A percentile compares a stretch with the other conserved stretches of the same genome.
Evolutionary conservation across 352 stramenopile genomes (phyloP).

Genomic region (Globisporangium paddicum): DNA sequence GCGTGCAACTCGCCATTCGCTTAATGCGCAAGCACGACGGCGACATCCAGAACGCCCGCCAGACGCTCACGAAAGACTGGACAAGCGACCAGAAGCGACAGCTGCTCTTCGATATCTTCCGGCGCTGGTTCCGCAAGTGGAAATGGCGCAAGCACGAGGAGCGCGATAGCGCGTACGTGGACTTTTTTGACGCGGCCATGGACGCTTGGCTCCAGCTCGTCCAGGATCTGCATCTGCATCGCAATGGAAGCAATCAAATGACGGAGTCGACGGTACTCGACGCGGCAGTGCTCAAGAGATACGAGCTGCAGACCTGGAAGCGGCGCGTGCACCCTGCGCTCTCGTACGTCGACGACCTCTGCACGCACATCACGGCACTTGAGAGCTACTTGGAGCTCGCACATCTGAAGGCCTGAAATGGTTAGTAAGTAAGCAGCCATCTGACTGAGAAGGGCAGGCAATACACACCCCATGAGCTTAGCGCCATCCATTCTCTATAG

Average conservation of each 20-base stretch:
- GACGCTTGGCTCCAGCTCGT: slow-evolving; percentile 55
- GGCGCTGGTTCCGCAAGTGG: slow-evolving; percentile 37
- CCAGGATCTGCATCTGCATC: slow-evolving; percentile 34
- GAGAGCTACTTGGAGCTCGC: slow-evolving; percentile 46
- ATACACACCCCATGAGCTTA: no score
- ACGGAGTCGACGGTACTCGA: slow-evolving; percentile 12
- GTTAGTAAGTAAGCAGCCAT: neutral
- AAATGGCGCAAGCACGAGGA: slow-evolving; percentile 19
- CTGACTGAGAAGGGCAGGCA: neutral
- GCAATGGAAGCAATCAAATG: neutral
- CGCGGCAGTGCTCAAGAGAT: slow-evolving; percentile 33
- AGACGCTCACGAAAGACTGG: slow-evolving; percentile 27
- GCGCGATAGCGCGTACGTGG: slow-evolving; percentile 28
- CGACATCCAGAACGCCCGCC: slow-evolving; percentile 26
- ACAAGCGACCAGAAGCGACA: slow-evolving; percentile 38
- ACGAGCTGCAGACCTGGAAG: slow-evolving; percentile 69
- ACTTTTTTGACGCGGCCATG: slow-evolving; percentile 65
- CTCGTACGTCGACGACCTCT: slow-evolving; percentile 54
- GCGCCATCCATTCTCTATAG: neutral
- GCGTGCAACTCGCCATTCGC: slow-evolving; percentile 34
- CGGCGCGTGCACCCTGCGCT: slow-evolving; percentile 41
- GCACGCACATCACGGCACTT: slow-evolving; percentile 54
- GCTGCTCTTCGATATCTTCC: slow-evolving; percentile 42
- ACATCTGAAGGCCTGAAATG: slow-evolving; percentile 41
- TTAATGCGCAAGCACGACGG: slow-evolving; percentile 30